Evolutionary conservation across 352 stramenopile genomes (phyloP).

Genomic region (Phytophthora pluvialis): DNA sequence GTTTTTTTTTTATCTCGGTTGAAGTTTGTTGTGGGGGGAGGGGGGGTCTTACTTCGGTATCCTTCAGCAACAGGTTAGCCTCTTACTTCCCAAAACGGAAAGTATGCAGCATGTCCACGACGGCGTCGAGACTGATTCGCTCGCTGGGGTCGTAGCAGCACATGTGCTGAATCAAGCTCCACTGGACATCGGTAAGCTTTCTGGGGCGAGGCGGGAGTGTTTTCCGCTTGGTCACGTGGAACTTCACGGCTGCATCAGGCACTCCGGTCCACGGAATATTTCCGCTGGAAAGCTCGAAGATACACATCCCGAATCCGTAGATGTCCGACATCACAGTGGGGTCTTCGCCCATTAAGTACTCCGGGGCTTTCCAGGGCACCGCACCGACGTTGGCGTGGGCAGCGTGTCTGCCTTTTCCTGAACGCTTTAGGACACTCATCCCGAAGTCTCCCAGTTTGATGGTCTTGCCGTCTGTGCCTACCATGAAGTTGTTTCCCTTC

Average conservation of each 20-base stretch:
- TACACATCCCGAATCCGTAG: conserved; percentile 44
- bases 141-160: conserved; percentile 30
- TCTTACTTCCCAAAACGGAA: conserved; percentile 19
- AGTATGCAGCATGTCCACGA: conserved; percentile 35
- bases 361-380: conserved; percentile 39
- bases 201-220: conserved; percentile 22
- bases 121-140: conserved; percentile 25
- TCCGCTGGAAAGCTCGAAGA: conserved; percentile 38
- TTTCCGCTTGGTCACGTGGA: conserved; percentile 33
- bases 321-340: conserved; percentile 35
- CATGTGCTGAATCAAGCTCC: conserved; percentile 42
- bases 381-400: conserved; percentile 17
- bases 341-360: conserved; percentile 20
- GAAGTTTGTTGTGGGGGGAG: too few relatives aligned
- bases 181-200: conserved; percentile 26
- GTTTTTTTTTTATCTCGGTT: too few relatives aligned
- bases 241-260: conserved; percentile 35
- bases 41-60: too few relatives aligned
- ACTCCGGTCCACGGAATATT: conserved; percentile 32
- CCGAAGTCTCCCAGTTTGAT: conserved; percentile 45
- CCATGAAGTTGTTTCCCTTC: conserved; percentile 45
- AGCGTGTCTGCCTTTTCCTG: conserved; percentile 10
- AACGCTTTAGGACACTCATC: conserved; percentile 38
- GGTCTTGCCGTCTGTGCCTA: conserved; percentile 35
- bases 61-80: too few relatives aligned